phyloP scores from a whole-genome alignment of 192 early-diverging fungal genomes.

The Polychytrium aggregatum region DNA sequence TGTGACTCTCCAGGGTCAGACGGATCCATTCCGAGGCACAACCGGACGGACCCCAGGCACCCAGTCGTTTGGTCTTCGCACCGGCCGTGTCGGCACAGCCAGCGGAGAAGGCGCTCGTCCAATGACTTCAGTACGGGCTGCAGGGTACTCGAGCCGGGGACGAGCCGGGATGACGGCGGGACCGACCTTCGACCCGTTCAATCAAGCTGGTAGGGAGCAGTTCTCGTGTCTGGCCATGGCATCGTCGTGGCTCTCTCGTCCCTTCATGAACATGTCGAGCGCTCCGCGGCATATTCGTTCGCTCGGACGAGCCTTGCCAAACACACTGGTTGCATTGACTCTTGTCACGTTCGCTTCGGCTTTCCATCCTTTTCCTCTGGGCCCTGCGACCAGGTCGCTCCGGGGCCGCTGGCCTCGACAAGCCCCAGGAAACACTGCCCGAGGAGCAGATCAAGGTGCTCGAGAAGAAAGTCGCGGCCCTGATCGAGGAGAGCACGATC shows the following conservation, averaged over 20 bases:
- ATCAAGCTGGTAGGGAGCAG: conserved; percentile 33
- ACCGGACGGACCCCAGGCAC: conserved; percentile 11
- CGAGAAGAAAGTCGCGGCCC: conserved; percentile 32
- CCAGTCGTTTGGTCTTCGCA: conserved; percentile 3
- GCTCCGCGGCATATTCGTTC: neutral
- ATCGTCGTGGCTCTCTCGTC: neutral
- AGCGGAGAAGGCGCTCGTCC: conserved; percentile 24
- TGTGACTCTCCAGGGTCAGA: neutral
- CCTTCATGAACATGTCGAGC: neutral
- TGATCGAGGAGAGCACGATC: conserved; percentile 40
- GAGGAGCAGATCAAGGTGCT: conserved; percentile 44
- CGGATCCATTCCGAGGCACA: conserved; percentile 3
- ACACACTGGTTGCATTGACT: neutral
- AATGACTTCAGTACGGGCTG: conserved; percentile 46
- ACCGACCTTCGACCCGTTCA: conserved; percentile 42
- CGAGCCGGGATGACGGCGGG: conserved; percentile 20
- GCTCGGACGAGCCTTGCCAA: neutral
- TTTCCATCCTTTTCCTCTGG: neutral
- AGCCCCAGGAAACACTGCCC: conserved; percentile 24
- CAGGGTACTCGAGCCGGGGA: conserved; percentile 43
- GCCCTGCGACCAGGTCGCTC: neutral
- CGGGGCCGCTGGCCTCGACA: conserved; percentile 9
- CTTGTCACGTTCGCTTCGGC: neutral
- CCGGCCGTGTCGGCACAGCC: conserved; percentile 5
- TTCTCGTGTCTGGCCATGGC: neutral